Percentiles rank a stretch among this genome's conserved stretches.
Conservation (phyloP, 441 rosid species). For the Biscutella auriculata region DNA sequence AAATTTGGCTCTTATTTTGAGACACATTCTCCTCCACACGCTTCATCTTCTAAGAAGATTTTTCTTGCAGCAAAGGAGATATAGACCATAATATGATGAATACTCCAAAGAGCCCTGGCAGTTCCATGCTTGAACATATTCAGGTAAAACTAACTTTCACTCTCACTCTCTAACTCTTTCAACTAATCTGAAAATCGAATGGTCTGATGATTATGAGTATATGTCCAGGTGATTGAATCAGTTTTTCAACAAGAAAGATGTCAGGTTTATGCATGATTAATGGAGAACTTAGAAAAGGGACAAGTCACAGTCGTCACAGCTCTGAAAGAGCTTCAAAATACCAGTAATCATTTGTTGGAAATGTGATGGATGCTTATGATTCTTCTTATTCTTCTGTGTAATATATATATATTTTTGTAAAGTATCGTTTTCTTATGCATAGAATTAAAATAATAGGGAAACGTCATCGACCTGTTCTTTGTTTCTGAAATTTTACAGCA, state of each 20-base stretch:
- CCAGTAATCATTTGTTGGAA: constrained; percentile 77
- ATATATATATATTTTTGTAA: constrained; percentile 36
- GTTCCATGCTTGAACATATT: constrained; percentile 85
- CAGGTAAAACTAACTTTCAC: constrained; percentile 42
- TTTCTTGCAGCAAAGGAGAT: constrained; percentile 47
- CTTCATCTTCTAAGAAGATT: constrained; percentile 24
- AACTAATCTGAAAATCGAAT: neutral
- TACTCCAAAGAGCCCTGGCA: constrained; percentile 60
- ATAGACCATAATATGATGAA: constrained; percentile 59
- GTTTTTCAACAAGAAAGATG: constrained; percentile 83
- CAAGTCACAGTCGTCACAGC: constrained; percentile 80
- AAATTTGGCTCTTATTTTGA: constrained; percentile 13
- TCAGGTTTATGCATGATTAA: constrained; percentile 36
- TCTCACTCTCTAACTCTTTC: neutral
- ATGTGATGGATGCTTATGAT: constrained; percentile 37
- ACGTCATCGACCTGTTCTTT: neutral
- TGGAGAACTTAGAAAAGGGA: constrained; percentile 67
- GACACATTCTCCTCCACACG: constrained; percentile 24
- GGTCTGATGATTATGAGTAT: neutral
- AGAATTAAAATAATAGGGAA: constrained; percentile 24
- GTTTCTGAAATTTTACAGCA: neutral
- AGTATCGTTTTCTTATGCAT: constrained; percentile 13
- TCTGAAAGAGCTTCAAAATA: constrained; percentile 81
- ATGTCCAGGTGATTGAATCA: constrained; percentile 66
- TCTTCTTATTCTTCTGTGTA: constrained; percentile 6